Evolutionary conservation across 176 grass and related monocot genomes (phyloP).

Genomic region (Juncus effusus): DNA sequence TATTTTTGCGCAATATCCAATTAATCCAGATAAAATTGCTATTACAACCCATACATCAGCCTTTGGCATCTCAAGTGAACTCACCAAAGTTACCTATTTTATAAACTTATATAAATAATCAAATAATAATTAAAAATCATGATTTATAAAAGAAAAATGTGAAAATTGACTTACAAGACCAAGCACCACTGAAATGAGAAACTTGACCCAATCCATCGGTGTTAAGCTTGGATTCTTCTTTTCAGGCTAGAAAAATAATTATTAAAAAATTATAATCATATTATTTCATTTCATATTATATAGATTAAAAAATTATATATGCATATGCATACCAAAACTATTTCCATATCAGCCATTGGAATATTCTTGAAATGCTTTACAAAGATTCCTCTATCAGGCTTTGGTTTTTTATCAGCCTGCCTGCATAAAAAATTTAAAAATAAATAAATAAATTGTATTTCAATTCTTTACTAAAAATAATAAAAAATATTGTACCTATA

Average conservation of each 20-base stretch:
- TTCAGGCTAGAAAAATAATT: constrained; percentile 55
- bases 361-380: constrained; percentile 94
- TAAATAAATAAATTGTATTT: constrained; percentile 3
- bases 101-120: constrained; percentile 11
- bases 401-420: constrained; percentile 41
- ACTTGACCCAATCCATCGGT: constrained; percentile 98
- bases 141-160: constrained; percentile 6
- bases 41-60: constrained; percentile 77
- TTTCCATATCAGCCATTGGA: constrained; percentile 96
- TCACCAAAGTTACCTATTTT: constrained; percentile 67
- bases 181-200: constrained; percentile 78
- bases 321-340: constrained; percentile 63
- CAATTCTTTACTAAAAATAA: constrained; percentile 2
- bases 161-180: constrained; percentile 57
- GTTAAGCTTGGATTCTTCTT: constrained; percentile 98
- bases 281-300: neutral
- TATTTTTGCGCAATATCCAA: constrained; percentile 92
- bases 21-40: constrained; percentile 76
- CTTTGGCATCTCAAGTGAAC: constrained; percentile 94
- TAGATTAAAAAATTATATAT: neutral
- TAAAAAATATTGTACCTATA: constrained; percentile 49
- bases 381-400: constrained; percentile 68
- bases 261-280: neutral
- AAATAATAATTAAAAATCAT: constrained; percentile 28
- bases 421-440: constrained; percentile 32